Evolutionary conservation across 805 yeast genomes (phyloP), one percentile per base, ranked within the genome.

Genomic region (Metschnikowia colocasiae): DNA sequence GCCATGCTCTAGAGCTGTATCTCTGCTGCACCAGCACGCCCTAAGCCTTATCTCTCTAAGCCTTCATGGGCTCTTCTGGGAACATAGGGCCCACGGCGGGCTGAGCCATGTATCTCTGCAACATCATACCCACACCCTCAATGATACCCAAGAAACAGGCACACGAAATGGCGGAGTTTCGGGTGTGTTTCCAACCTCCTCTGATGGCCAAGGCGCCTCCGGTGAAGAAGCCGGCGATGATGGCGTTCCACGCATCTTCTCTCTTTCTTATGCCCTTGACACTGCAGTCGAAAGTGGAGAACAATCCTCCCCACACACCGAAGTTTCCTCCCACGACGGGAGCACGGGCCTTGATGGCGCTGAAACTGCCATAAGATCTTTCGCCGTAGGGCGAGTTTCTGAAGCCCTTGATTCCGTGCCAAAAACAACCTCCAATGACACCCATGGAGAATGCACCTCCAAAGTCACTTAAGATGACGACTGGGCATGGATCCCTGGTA

Each of bases 361-460:
- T 76, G 46, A 92, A 64, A 18, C 96, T 87, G 47, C 99, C 98
- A 50, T 80, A 69, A 61, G 95, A 78, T 73, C 99, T 82, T 71
- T 94, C 99, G 51, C 99, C 99, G 58, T 84, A 78, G 47, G 99
- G 99, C 10, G 97, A 90, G 78, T 94, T 94, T 69, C 99, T 81
- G 79, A 94, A 94, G 43, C 99, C 99, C 68, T 94, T 94, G 64
- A 94, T 85, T 64, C 98, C 97, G 75, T 94, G 98, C 99, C 99
- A 94, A 53, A 94, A 83, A 60, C 92, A 83, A 56, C 99, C 99
- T 75, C 99, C 99, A 62, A 94, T 87, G 59, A 82, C 97, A 73
- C 99, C 99, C 98, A 94, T 92, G 62, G 98, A 84, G 63, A 91
- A 94, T 48, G 99, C 98, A 68, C 97, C 98, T 65, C 99, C 99